A percentile compares a stretch with the other conserved stretches of the same genome.
These are phyloP conservation scores for Gossypium aridum DNA, from an alignment of 441 rosid species.

Conservation along the genomic window DNA sequence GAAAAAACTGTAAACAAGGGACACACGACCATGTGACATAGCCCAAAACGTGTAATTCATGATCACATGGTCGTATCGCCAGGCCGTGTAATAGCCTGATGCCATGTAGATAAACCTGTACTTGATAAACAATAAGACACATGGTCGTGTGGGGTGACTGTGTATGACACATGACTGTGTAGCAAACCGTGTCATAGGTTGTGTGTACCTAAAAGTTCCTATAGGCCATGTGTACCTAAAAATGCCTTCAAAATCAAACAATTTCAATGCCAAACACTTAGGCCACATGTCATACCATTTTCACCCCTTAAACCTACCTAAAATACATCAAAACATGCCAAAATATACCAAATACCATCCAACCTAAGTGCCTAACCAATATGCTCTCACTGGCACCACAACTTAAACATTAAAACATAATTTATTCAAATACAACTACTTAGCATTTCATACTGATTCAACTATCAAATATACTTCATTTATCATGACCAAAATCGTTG, in stretches of 20 bases:
- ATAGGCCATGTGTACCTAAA: too few relatives aligned
- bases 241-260: neutral
- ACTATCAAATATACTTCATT: neutral
- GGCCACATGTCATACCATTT: neutral
- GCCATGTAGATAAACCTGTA: too few relatives aligned
- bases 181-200: neutral
- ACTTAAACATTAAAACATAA: neutral
- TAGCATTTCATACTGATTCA: neutral
- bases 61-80: too few relatives aligned
- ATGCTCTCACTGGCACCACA: neutral
- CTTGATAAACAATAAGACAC: too few relatives aligned
- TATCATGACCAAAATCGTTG: neutral
- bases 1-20: too few relatives aligned
- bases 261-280: neutral
- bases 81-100: too few relatives aligned
- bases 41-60: too few relatives aligned
- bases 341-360: neutral
- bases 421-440: neutral
- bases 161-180: neutral
- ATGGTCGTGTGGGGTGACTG: too few relatives aligned
- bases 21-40: too few relatives aligned
- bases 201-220: neutral
- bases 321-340: neutral
- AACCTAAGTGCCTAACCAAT: neutral
- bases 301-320: neutral